These are phyloP conservation scores for Cryptococcus sp. DNA, from an alignment of 1,284 basidiomycete species.

Conservation along the genomic window DNA sequence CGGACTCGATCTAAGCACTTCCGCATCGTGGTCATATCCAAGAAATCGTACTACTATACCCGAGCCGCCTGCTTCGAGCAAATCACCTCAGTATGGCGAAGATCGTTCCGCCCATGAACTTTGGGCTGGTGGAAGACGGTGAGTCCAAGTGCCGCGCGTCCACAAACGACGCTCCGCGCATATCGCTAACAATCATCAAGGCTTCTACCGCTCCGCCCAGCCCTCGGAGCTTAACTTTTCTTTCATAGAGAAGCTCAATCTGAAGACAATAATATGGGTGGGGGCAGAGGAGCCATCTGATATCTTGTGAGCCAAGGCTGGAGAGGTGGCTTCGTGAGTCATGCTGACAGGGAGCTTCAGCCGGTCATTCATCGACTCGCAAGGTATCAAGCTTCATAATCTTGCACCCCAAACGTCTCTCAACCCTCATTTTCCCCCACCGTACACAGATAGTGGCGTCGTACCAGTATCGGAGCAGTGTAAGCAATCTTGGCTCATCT, in stretches of 20 bases:
- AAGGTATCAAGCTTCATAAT: constrained; percentile 45
- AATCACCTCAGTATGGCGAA: constrained; percentile 34
- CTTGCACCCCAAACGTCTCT: constrained; percentile 41
- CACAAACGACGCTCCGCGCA: not conserved
- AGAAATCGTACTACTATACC: too few species aligned
- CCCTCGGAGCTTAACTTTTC: constrained; percentile 56
- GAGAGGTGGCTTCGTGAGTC: not conserved
- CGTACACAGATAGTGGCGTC: constrained; percentile 47
- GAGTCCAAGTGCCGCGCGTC: constrained; percentile 4
- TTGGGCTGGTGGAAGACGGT: constrained; percentile 55
- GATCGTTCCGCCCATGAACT: constrained; percentile 55
- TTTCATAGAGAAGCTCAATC: constrained; percentile 54
- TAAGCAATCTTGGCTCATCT: constrained; percentile 14
- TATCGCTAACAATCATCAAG: constrained; percentile 20
- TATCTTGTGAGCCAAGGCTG: constrained; percentile 49
- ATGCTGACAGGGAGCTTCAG: constrained; percentile 29
- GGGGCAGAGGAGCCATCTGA: constrained; percentile 55
- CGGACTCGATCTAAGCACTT: too few species aligned
- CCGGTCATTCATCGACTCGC: constrained; percentile 46
- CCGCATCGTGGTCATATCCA: too few species aligned
- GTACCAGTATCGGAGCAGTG: constrained; percentile 44
- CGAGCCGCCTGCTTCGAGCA: not conserved
- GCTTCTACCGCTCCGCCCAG: constrained; percentile 55
- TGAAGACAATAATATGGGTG: constrained; percentile 55
- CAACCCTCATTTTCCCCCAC: constrained; percentile 47